phyloP scores from a whole-genome alignment of 2,329 filamentous ascomycete genomes.

The Orbilia blumenaviensis region DNA sequence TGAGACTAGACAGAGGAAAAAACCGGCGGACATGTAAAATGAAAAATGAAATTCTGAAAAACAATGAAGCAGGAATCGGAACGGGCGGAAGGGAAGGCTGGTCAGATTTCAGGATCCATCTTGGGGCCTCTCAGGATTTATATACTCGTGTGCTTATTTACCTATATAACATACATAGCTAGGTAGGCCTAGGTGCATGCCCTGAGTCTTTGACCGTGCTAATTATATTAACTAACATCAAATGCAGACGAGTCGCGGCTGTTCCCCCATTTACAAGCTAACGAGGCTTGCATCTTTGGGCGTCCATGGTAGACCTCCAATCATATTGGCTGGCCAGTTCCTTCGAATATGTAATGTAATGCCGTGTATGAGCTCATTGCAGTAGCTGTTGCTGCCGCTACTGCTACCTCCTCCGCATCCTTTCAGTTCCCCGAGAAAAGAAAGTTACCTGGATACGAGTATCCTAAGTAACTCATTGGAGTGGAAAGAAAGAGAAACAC shows the following conservation, averaged over 20 bases:
- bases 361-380: not conserved
- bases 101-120: conserved; percentile 13
- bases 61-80: no score
- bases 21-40: not conserved
- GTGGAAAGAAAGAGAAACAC: no score
- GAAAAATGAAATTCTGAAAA: not conserved
- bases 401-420: not conserved
- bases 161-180: no score
- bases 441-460: no score
- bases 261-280: no score
- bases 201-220: no score
- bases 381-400: not conserved
- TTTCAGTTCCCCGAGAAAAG: not conserved
- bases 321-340: not conserved
- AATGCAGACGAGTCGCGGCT: not conserved
- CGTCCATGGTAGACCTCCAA: not conserved
- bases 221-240: not conserved
- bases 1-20: no score
- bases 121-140: not conserved
- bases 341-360: not conserved
- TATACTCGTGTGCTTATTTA: no score
- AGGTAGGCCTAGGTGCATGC: no score
- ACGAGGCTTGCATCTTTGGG: conserved; percentile 6
- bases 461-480: no score
- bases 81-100: not conserved